Evolutionary conservation across 495 filamentous ascomycete species (phyloP).

Genomic region (Penicillium subrubescens): DNA sequence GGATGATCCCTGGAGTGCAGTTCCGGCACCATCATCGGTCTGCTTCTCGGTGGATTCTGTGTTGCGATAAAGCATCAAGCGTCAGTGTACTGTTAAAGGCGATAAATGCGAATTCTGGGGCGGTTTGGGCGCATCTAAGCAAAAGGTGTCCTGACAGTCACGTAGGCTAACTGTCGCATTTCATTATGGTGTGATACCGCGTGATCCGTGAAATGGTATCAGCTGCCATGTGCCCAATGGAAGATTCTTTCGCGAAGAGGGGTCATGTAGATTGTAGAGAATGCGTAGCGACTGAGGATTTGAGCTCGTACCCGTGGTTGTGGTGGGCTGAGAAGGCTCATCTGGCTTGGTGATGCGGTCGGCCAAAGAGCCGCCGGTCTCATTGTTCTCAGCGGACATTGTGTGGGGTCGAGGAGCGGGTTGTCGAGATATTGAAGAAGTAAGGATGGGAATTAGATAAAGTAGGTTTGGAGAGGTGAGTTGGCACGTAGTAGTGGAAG

Average conservation of each 20-base stretch:
- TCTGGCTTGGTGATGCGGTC: constrained; percentile 61
- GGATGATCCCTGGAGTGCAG: constrained; percentile 45
- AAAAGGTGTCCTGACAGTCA: neutral
- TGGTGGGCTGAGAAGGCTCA: constrained; percentile 17
- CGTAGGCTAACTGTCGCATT: neutral
- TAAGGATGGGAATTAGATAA: neutral
- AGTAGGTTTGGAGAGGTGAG: neutral
- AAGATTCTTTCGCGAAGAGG: neutral
- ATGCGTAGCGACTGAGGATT: constrained; percentile 12
- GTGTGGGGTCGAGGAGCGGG: neutral
- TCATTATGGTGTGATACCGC: neutral
- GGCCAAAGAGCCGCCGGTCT: constrained; percentile 53
- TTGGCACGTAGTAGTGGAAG: constrained; percentile 3
- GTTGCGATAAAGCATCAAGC: constrained; percentile 7
- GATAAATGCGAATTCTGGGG: constrained; percentile 1
- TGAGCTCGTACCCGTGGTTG: constrained; percentile 32
- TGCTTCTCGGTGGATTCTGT: constrained; percentile 12
- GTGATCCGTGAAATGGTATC: neutral
- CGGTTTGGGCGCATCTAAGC: neutral
- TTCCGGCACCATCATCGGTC: constrained; percentile 43
- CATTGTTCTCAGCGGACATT: constrained; percentile 40
- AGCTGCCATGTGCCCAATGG: neutral
- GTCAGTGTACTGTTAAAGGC: constrained; percentile 22
- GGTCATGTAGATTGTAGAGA: neutral
- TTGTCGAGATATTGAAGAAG: neutral